Conservation (phyloP, 2,329 filamentous ascomycete species). For the Neodidymelliopsis sp. region DNA sequence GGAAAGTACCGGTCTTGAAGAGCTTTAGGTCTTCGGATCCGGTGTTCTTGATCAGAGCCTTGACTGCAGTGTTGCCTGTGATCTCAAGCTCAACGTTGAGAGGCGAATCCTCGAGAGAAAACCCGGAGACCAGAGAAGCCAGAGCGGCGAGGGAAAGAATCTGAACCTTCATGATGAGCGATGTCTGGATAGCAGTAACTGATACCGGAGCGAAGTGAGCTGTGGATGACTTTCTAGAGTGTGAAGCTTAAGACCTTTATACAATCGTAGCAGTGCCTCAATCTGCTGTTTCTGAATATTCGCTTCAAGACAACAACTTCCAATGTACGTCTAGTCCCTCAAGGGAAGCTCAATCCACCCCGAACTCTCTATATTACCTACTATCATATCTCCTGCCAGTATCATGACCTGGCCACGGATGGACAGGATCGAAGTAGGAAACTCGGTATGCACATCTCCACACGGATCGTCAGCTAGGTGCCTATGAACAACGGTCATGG, state of each 20-base stretch:
- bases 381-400: slow-evolving; percentile 8
- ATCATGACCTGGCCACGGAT: slow-evolving; percentile 11
- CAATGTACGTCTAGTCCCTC: slow-evolving; percentile 12
- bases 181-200: slow-evolving; percentile 3
- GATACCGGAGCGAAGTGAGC: slow-evolving; percentile 2
- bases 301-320: background rate
- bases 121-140: slow-evolving; percentile 24
- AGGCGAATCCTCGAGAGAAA: slow-evolving; percentile 39
- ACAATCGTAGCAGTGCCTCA: too few relatives aligned
- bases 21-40: slow-evolving; percentile 58
- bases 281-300: too few relatives aligned
- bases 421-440: slow-evolving; percentile 23
- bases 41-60: slow-evolving; percentile 61
- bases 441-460: slow-evolving; percentile 1
- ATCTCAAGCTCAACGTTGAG: slow-evolving; percentile 53
- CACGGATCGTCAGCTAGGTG: background rate
- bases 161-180: slow-evolving; percentile 26
- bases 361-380: slow-evolving; percentile 10
- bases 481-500: background rate
- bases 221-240: background rate
- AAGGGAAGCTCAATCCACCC: slow-evolving; percentile 12
- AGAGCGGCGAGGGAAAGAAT: slow-evolving; percentile 22
- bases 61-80: slow-evolving; percentile 59
- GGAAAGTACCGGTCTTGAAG: slow-evolving; percentile 60
- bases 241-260: background rate